Conservation (phyloP, 1,284 basidiomycete genomes). For the Ceratobasidium sp. region DNA sequence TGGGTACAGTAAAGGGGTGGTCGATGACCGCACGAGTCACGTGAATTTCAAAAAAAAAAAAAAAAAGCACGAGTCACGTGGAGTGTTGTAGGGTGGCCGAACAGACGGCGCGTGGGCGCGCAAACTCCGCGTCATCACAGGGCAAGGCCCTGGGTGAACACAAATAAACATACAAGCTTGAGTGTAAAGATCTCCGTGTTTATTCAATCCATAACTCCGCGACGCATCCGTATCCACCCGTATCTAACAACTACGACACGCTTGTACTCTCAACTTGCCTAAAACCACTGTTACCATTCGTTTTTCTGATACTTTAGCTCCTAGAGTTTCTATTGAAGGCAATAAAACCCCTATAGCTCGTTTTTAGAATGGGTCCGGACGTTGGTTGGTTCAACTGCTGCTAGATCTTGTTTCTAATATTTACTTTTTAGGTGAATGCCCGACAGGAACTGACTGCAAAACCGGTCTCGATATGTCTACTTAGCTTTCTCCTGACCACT, state of each 20-base stretch:
- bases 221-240: too few species aligned
- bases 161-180: too few species aligned
- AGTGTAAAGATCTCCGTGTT: not conserved
- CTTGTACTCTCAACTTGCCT: too few species aligned
- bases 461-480: not conserved
- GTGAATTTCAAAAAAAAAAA: not conserved
- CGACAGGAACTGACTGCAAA: constrained; percentile 17
- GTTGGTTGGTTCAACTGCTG: constrained; percentile 3
- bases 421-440: not conserved
- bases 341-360: not conserved
- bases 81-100: not conserved
- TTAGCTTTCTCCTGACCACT: not conserved
- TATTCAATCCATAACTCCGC: too few species aligned
- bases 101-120: not conserved
- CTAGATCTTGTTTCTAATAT: not conserved
- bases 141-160: too few species aligned
- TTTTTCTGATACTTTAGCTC: too few species aligned
- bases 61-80: not conserved
- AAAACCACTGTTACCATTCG: too few species aligned
- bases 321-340: too few species aligned
- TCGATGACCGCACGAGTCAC: not conserved
- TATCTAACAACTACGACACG: too few species aligned
- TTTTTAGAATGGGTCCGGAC: constrained; percentile 18
- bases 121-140: too few species aligned
- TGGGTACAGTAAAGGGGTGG: not conserved